A percentile compares a stretch with the other conserved stretches of the same genome.
Conservation (phyloP, 352 stramenopile species). For the Aphanomyces cochlioides region DNA sequence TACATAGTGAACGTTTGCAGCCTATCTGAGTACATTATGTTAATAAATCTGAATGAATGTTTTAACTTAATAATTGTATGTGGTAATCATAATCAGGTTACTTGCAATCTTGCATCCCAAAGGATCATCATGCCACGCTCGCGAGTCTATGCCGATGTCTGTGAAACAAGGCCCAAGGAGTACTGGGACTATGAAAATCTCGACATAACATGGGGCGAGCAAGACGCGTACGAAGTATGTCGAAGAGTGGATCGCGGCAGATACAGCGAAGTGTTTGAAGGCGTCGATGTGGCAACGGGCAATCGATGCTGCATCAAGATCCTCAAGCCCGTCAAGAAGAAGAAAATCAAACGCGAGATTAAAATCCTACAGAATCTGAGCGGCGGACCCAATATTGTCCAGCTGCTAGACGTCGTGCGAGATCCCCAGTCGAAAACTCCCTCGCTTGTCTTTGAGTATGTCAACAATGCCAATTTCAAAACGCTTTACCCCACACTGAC, state of each 20-base stretch:
- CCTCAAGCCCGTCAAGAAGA: slow-evolving; percentile 99
- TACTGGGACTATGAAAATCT: slow-evolving; percentile 99
- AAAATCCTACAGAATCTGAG: slow-evolving; percentile 99
- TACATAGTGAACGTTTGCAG: no score
- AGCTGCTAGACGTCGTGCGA: slow-evolving; percentile 97
- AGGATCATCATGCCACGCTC: slow-evolving; percentile 45
- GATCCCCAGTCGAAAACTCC: slow-evolving; percentile 98
- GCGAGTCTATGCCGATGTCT: slow-evolving; percentile 92
- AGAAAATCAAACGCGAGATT: slow-evolving; percentile 99
- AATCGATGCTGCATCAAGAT: slow-evolving; percentile 99
- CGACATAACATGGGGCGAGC: slow-evolving; percentile 95
- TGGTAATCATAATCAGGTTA: no score
- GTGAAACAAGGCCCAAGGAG: slow-evolving; percentile 93
- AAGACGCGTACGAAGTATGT: slow-evolving; percentile 99
- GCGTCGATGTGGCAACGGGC: slow-evolving; percentile 96
- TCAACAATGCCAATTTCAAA: slow-evolving; percentile 99
- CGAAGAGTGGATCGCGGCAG: slow-evolving; percentile 99
- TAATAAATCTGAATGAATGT: no score
- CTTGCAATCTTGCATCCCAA: neutral
- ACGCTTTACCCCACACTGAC: slow-evolving; percentile 98
- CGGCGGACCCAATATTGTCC: slow-evolving; percentile 98
- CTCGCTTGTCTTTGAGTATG: slow-evolving; percentile 97
- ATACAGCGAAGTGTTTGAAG: slow-evolving; percentile 98
- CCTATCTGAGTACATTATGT: no score
- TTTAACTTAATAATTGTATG: no score